Evolutionary conservation across 2,329 filamentous ascomycete genomes (phyloP), one percentile per base, ranked within the genome.

Genomic region (Dactylellina haptotyla): DNA sequence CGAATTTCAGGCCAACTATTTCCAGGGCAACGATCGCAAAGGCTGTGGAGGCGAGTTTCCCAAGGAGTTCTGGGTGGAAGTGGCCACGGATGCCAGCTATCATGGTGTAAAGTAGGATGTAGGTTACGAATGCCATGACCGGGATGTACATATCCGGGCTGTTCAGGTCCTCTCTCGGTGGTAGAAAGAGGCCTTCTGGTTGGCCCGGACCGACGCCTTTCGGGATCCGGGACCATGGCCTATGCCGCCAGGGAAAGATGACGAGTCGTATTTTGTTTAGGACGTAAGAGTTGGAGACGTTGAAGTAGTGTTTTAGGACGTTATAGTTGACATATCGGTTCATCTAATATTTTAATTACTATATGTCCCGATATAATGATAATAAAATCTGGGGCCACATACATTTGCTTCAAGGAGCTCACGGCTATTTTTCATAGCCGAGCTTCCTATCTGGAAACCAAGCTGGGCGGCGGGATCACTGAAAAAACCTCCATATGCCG

Each of bases 111-210:
- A 99, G 87, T 32, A 99, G 89, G 76, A 99, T 96, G 82, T 99
- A 99, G 23, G 95, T 99, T 50, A 98, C 93, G 59, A 99, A 85
- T 0, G 95, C 94, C 95, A 99, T 99, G 79, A 96, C 90, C 70
- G 93, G 93, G 78, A 99, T 99, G 83, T 99, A 99, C 93, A 99
- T 98, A 82, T 99, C 95, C 14, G 96, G 95, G 76, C 92, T 96
- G 83, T 99, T 99, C 81, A 98, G 85, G 80, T 99, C 95, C 81
- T 99, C 94, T 76, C 95, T 87, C 1, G 95, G 95, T 3, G 95
- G 92, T 5, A 97, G 86, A 82, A 95, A 99, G 84, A 89, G 89
- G 48, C 87, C 87, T 76, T 90, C 88, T 78, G 89, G 87, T 56
- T 89, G 86, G 79, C 87, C 88, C 65, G 88, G 87, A 18, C 89